phyloP scores from a whole-genome alignment of 169 alveolate genomes.

The Plasmodium falciparum region DNA sequence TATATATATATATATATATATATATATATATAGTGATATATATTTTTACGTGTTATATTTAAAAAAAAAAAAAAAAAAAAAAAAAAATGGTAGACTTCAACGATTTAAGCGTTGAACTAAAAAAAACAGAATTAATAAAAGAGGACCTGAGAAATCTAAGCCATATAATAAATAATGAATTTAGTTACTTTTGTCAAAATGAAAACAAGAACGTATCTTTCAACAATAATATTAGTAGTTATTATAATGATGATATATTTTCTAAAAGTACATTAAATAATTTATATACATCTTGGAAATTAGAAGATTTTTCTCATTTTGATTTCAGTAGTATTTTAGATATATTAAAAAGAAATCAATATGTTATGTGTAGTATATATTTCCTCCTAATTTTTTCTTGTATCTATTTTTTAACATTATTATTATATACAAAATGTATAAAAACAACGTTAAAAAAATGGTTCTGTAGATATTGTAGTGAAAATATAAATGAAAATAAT shows the following conservation, averaged over 20 bases:
- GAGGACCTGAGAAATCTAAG: neutral
- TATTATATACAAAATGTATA: conserved; percentile 33
- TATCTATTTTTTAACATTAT: conserved; percentile 10
- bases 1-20: neutral
- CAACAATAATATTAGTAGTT: neutral
- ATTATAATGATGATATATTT: neutral
- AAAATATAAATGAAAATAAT: neutral
- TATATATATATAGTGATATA: neutral
- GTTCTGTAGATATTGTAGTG: neutral
- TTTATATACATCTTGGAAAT: conserved; percentile 50
- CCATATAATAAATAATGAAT: conserved; percentile 3
- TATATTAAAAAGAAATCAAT: conserved; percentile 35
- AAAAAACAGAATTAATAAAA: conserved; percentile 23
- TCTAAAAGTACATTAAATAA: conserved; percentile 5
- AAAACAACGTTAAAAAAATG: conserved; percentile 2
- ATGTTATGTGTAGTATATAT: conserved; percentile 15
- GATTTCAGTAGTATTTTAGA: neutral
- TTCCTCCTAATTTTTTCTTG: conserved; percentile 16
- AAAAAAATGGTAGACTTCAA: conserved; percentile 32
- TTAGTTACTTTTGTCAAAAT: conserved; percentile 19
- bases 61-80: no score
- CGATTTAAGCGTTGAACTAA: conserved; percentile 12
- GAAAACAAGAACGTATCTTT: no score
- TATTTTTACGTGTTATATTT: neutral
- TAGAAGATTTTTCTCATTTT: conserved; percentile 33